Base-by-base conservation (phyloP, 176 grass and related monocot genomes). In the Chrysopogon serrulatus region DNA sequence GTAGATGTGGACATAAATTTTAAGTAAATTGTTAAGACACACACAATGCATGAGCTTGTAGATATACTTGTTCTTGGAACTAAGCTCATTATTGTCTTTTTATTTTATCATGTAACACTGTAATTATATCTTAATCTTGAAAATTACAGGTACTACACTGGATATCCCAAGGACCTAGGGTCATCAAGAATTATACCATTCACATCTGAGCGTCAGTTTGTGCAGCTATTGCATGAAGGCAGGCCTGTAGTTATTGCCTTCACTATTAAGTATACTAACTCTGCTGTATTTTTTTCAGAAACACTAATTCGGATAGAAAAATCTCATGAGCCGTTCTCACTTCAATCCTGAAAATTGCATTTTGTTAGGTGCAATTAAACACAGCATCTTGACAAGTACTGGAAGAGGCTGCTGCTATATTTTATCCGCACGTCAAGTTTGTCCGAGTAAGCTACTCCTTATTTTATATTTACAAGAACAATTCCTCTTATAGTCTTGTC, bases 221-320 rank as follows among this genome's bases (percentile, higher is more conserved):
- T 98, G 76, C 86, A 93, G 82, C 71, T 98, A 57, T 69, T 98
- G 64, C 84, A 98, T 78, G 90, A 98, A 86, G 95, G 95, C 37
- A 73, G 59, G 17, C 95, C 95, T 88, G 92, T 98, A 42, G 92
- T 90, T 66, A 92, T 98, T 87, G 92, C 90, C 84, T 98, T 98
- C 43, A 93, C 90, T 79, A 94, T 98, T 36, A 98, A 89, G 95
- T 98, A 92, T 63, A 77, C 76, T 74, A 31, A 43, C 2, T 60
- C 34, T 40, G 24, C 65, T 63, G 6, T 56, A 76, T n/a, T 81
- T 26, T 68, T 77, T 6, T 83, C 17, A 28, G 10, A 74, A 68
- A 70, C 63, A 74, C 30, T 76, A 14, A 43, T 23, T 68, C 79
- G 42, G 86, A 53, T 44, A 70, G n/a, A 17, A 60, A 57, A 18